Conservation (phyloP, 2,329 filamentous ascomycete genomes). For the Zasmidium cellare region DNA sequence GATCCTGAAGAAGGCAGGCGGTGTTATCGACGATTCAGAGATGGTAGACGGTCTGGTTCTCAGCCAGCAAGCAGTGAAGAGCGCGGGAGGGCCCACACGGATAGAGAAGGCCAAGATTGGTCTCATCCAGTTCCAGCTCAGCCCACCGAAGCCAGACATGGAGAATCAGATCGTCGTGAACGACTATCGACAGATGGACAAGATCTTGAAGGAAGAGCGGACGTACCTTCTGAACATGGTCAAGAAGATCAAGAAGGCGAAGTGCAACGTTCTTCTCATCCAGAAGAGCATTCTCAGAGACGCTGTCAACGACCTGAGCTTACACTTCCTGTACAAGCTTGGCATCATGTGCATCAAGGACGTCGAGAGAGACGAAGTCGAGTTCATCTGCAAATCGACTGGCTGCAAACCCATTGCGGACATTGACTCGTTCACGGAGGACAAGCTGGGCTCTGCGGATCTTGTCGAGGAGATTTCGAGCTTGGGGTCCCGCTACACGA, state of each 20-base stretch:
- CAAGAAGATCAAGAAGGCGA: conserved; percentile 99
- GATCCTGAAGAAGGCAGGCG: conserved; percentile 95
- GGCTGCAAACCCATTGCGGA: conserved; percentile 99
- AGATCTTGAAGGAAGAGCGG: conserved; percentile 98
- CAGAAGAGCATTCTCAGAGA: conserved; percentile 98
- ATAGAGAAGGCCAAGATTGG: conserved; percentile 98
- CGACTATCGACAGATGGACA: conserved; percentile 99
- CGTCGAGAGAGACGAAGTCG: conserved; percentile 96
- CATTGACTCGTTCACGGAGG: conserved; percentile 96
- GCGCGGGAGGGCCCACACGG: conserved; percentile 80
- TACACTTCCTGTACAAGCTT: conserved; percentile 96
- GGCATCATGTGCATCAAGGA: conserved; percentile 96
- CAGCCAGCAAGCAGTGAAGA: conserved; percentile 91
- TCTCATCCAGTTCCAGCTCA: conserved; percentile 97
- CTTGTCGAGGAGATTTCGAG: conserved; percentile 89
- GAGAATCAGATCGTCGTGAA: conserved; percentile 99
- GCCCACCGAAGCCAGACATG: conserved; percentile 99
- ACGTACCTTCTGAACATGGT: conserved; percentile 98
- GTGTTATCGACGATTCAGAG: conserved; percentile 97
- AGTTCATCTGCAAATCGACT: conserved; percentile 98
- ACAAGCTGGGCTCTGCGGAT: conserved; percentile 93
- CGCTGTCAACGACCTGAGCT: conserved; percentile 93
- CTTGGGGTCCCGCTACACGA: conserved; percentile 87
- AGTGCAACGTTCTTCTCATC: conserved; percentile 97
- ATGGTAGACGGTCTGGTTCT: conserved; percentile 93